phyloP scores from a whole-genome alignment of 495 filamentous ascomycete species.

The Penicillium mononematosum region DNA sequence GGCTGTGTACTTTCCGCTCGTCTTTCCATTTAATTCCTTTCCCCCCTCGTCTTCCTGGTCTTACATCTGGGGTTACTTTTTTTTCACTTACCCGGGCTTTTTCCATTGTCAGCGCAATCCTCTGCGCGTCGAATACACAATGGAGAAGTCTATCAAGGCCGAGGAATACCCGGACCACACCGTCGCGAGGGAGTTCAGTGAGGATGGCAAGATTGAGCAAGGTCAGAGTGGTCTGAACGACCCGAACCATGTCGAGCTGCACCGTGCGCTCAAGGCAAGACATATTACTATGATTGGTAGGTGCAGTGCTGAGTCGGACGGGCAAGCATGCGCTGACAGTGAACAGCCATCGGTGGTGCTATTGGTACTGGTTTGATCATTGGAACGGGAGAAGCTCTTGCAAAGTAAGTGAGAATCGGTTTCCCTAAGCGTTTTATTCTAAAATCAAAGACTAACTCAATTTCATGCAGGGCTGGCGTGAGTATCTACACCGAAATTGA shows the following conservation, averaged over 20 bases:
- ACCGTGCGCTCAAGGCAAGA: constrained; percentile 68
- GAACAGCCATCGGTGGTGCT: constrained; percentile 75
- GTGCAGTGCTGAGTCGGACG: not conserved
- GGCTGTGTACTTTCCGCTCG: constrained; percentile 1
- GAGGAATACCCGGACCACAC: constrained; percentile 16
- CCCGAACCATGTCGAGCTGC: constrained; percentile 46
- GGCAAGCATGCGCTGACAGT: constrained; percentile 3
- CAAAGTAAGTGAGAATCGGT: not conserved
- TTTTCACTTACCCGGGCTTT: not conserved
- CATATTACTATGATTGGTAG: constrained; percentile 80
- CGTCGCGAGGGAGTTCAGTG: constrained; percentile 13
- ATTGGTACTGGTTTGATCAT: constrained; percentile 75
- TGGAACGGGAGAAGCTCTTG: constrained; percentile 60
- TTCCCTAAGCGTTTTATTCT: not conserved
- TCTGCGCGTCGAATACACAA: constrained; percentile 2
- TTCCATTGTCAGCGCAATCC: not conserved
- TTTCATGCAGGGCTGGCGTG: constrained; percentile 38
- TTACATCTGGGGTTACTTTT: not conserved
- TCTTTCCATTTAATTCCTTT: not conserved
- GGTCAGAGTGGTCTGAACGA: constrained; percentile 28
- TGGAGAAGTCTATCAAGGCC: constrained; percentile 13
- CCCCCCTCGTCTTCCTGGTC: not conserved
- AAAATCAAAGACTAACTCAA: not conserved
- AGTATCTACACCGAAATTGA: constrained; percentile 15
- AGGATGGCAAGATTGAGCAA: constrained; percentile 32